Evolutionary conservation across 1,139 yeast genomes (phyloP).

Genomic region (Chernovozyma aurita): DNA sequence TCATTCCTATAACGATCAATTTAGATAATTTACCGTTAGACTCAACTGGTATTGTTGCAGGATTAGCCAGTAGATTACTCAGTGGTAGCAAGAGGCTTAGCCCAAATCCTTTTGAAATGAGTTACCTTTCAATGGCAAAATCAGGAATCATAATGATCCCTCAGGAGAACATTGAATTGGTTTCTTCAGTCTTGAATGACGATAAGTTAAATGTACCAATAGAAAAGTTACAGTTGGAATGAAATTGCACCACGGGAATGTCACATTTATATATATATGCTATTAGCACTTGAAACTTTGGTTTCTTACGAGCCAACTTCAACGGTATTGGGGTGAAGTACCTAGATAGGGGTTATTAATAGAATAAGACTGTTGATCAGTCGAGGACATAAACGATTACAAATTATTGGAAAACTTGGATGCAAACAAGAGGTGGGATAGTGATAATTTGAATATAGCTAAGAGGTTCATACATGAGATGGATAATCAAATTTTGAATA

Average conservation of each 20-base stretch:
- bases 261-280: too few relatives aligned
- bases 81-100: constrained; percentile 23
- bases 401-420: too few relatives aligned
- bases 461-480: too few relatives aligned
- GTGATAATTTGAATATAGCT: too few relatives aligned
- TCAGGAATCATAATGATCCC: constrained; percentile 61
- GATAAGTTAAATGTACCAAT: constrained; percentile 8
- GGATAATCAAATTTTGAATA: too few relatives aligned
- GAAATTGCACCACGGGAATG: background rate
- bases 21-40: constrained; percentile 54
- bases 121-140: constrained; percentile 59
- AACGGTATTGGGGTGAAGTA: too few relatives aligned
- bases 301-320: too few relatives aligned
- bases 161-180: constrained; percentile 40
- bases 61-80: constrained; percentile 51
- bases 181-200: constrained; percentile 16
- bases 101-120: constrained; percentile 43
- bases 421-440: too few relatives aligned
- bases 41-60: constrained; percentile 66
- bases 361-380: too few relatives aligned
- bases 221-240: constrained; percentile 5
- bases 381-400: too few relatives aligned
- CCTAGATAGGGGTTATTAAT: too few relatives aligned
- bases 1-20: constrained; percentile 57
- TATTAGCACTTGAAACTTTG: too few relatives aligned